Base-by-base conservation (phyloP, 2,329 filamentous ascomycete genomes). In the Trichoderma guizhouense region DNA sequence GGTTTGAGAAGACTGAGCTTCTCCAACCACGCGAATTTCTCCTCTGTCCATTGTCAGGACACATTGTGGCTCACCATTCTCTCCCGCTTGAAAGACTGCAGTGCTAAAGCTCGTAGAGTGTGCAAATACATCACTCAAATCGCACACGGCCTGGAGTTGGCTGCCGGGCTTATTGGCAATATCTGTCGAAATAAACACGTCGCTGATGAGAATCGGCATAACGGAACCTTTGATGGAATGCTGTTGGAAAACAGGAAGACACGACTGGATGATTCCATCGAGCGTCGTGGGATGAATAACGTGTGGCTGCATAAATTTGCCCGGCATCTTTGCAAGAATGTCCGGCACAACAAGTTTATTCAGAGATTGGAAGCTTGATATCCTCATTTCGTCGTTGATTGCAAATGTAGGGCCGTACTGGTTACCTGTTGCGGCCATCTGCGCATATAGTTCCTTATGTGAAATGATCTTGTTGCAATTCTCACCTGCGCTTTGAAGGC, bases 201-300 rank as follows among this genome's bases (percentile, higher is more conserved):
- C 66, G 26, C 53, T 57, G 18, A 69, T 61, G 18, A 69, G 30
- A 28, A 69, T 62, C 2, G 66, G 66, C 66, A 69, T 69, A 5
- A 69, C 66, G 1, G 66, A 69, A 0, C 66, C 66, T 5, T 28
- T 55, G 15, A 24, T 32, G 12, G 66, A 69, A 15, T 69, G 32
- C 26, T 69, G 66, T 14, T 69, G 66, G 36, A 69, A 69, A 3
- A 87, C 78, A 3, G 82, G 81, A 66, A 89, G 84, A 1, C 86
- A 80, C 0, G 83, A 82, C 71, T 90, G 88, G 24, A 90, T 84
- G 76, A 89, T 84, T 3, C 85, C 79, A 74, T 90, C 88, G 11
- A 90, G 80, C 0, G 87, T 88, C 5, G 86, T 84, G 0, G 88
- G 88, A 73, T 90, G 88, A 15, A 90, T 83, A 5, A 88, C 67